Percentiles rank a stretch among this genome's conserved stretches.
Conservation (phyloP, 352 stramenopile species). For the Phytophthora foliorum region DNA sequence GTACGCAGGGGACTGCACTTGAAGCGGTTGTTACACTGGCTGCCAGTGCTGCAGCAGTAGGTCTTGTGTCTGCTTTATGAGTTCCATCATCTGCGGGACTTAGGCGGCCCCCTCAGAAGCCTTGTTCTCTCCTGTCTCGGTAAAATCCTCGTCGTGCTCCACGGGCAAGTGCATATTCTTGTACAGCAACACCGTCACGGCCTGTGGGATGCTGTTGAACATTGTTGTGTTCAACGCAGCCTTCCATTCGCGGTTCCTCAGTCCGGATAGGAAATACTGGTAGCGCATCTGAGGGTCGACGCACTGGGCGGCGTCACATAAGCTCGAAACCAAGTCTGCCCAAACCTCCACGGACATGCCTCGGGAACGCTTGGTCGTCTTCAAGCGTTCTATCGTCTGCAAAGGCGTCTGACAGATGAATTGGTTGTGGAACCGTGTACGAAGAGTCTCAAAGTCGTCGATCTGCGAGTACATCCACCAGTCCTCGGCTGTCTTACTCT, state of each 20-base stretch:
- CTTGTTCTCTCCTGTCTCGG: no score
- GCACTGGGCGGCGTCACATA: background rate
- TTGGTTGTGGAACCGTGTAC: background rate
- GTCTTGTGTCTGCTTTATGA: background rate
- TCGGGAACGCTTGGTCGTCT: background rate
- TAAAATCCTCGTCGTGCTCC: background rate
- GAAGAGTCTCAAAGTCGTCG: background rate
- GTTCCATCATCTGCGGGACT: background rate
- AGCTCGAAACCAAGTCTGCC: background rate
- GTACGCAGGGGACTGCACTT: no score
- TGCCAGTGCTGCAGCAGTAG: background rate
- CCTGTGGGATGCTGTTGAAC: background rate
- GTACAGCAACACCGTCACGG: background rate
- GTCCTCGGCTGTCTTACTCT: background rate
- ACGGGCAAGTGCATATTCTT: background rate
- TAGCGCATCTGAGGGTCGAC: background rate
- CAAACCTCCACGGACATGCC: background rate
- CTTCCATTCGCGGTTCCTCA: background rate
- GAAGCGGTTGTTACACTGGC: no score
- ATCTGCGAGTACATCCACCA: constrained; percentile 2
- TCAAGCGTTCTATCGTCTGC: background rate
- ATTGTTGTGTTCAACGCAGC: background rate
- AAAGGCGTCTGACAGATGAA: background rate
- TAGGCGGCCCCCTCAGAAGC: background rate
- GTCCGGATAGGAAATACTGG: background rate